Base-by-base conservation (phyloP, 257 asterid species). In the Misopates orontium region DNA sequence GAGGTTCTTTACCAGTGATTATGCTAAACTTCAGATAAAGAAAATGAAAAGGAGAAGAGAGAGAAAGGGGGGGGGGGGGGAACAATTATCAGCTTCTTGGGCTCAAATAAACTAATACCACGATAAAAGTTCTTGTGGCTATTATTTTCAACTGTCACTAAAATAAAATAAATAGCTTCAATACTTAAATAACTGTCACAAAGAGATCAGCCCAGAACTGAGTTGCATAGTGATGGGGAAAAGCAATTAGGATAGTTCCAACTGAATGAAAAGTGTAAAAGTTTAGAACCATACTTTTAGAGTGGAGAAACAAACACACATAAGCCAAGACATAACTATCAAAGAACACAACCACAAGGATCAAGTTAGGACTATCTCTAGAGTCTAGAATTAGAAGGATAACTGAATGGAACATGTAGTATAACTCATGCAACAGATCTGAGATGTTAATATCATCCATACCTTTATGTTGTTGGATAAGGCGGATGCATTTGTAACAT, bases 391-490 rank as follows among this genome's bases (percentile, higher is more conserved):
- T 17, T 7, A 23, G 17, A 62, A 3, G 48, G 19, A 20, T 48
- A 20, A 55, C 42, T 4, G 36, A 62, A 18, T 12, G 44, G 40
- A 72, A 22, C 40, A 49, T 28, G 36, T 21, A 45, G 56, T 17
- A 36, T 10, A 47, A 45, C 53, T n/a, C 40, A 24, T 8, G 45
- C 31, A 41, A 21, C 58, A 6, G 44, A 62, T 42, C 59, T 51
- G 19, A 51, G 53, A 48, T 62, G 21, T 49, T 3, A 45, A 47
- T 62, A 14, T 22, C n/a, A 23, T 70, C 31, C 80, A 36, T 68
- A 91, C 97, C 95, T 83, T 88, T 70, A 88, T 79, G 76, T 83
- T 86, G 86, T 83, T 78, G 75, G 95, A 68, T 72, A 91, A 83
- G 70, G 91, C 78, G 81, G 85, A 86, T 59, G 97, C 95, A 82